Base-by-base conservation (phyloP, 345 rosid species). In the Conringia planisiliqua region DNA sequence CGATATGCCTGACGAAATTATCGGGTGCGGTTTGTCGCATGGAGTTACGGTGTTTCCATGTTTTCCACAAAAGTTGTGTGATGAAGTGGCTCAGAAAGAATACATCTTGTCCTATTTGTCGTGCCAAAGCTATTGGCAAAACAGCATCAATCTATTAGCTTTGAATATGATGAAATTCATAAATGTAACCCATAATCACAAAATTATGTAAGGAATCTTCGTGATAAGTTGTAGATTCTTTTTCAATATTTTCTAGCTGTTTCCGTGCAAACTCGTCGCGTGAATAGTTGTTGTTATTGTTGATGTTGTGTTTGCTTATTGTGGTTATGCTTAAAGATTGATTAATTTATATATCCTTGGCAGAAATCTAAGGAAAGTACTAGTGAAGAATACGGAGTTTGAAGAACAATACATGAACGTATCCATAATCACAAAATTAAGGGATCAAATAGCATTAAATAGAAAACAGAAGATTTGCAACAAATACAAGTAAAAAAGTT, bases 361-460 rank as follows among this genome's bases (percentile, higher is more conserved):
- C 14, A 39, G 14, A 39, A 39, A 39, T 39, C 43, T 39, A 39
- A 22, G 17, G 1, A 1, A 70, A 50, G 39, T 16, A n/a, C n/a
- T n/a, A 4, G 11, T 47, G 59, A 51, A 18, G 22, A 43, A 1
- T 66, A 18, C 2, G 46, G 61, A 24, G 27, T 62, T 48, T 27
- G 20, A 52, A 52, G 32, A 57, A 67, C 22, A 51, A 61, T 30
- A 75, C 32, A 68, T 32, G 40, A 75, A 68, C 63, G 40, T 75
- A 68, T 61, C 66, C 63, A 50, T 75, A 59, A 60, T 39, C 62
- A 56, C 66, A 68, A 63, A 64, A 67, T 38, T 59, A 50, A 50
- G 40, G 5, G 40, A 32, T 67, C 29, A 68, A 60, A 68, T 50
- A 39, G 42, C 26, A 59, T 51, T 39, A 7, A 11, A 9, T 16